Percentiles rank a stretch among this genome's conserved stretches.
These are phyloP conservation scores for Neurospora sp. DNA, from an alignment of 495 filamentous ascomycete species.

Conservation along the genomic window DNA sequence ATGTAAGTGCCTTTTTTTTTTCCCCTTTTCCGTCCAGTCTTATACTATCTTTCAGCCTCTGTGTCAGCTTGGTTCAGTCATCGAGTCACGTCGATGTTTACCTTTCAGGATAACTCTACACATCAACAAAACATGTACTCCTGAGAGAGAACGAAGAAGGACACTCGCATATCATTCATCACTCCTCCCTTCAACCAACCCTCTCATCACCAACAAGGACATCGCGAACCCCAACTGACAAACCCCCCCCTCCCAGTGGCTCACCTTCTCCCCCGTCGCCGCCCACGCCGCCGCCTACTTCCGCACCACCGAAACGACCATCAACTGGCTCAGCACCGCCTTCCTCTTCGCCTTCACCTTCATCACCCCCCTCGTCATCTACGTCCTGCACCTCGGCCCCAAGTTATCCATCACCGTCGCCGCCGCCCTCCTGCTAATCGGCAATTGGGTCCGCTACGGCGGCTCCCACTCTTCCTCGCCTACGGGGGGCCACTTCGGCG, in stretches of 20 bases:
- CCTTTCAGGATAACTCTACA: neutral
- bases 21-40: neutral
- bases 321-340: slow-evolving; percentile 87
- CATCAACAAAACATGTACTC: too few species aligned
- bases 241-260: slow-evolving; percentile 51
- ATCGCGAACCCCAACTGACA: neutral
- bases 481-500: slow-evolving; percentile 48
- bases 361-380: slow-evolving; percentile 64
- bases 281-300: slow-evolving; percentile 70
- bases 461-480: slow-evolving; percentile 46
- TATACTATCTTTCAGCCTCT: neutral
- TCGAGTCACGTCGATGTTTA: neutral
- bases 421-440: slow-evolving; percentile 61
- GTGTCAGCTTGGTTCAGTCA: neutral
- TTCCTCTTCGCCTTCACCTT: slow-evolving; percentile 78
- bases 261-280: slow-evolving; percentile 83
- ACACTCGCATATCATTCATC: neutral
- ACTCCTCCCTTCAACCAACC: neutral
- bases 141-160: neutral
- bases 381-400: slow-evolving; percentile 68
- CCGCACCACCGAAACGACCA: slow-evolving; percentile 55
- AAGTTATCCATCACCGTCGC: slow-evolving; percentile 67
- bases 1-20: slow-evolving; percentile 49
- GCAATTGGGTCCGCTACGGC: slow-evolving; percentile 90
- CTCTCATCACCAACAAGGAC: neutral